Conservation (phyloP, 768 basidiomycete genomes). For the Coprinopsis strossmayeri region DNA sequence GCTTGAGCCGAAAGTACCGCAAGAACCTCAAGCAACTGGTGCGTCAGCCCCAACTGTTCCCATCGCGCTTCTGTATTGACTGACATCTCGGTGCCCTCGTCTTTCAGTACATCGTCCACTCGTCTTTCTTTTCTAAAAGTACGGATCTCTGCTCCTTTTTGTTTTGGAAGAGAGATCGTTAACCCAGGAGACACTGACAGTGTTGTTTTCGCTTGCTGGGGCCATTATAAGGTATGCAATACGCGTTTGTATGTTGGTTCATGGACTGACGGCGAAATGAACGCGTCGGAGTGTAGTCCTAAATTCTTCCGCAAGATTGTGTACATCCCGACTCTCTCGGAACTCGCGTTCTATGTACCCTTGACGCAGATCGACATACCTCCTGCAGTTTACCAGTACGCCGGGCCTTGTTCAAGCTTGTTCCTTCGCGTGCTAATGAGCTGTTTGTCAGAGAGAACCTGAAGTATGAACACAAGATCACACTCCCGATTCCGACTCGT, state of each 20-base stretch:
- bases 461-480: conserved; percentile 65
- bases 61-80: neutral
- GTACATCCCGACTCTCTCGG: conserved; percentile 72
- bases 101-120: conserved; percentile 75
- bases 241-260: too few species aligned
- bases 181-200: conserved; percentile 33
- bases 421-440: neutral
- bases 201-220: conserved; percentile 84
- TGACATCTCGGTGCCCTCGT: too few species aligned
- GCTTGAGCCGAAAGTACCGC: conserved; percentile 74
- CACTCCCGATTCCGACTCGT: conserved; percentile 51
- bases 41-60: conserved; percentile 21
- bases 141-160: conserved; percentile 21
- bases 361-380: conserved; percentile 86
- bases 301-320: conserved; percentile 85
- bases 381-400: conserved; percentile 77
- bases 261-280: too few species aligned
- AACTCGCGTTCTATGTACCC: conserved; percentile 70
- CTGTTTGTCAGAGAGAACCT: conserved; percentile 58
- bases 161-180: neutral
- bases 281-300: conserved; percentile 51
- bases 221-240: conserved; percentile 84
- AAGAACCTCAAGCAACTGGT: conserved; percentile 85
- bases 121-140: conserved; percentile 88
- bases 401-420: conserved; percentile 7